Evolutionary conservation across 2,329 filamentous ascomycete genomes (phyloP).

Genomic region (Xylariaceae sp.): DNA sequence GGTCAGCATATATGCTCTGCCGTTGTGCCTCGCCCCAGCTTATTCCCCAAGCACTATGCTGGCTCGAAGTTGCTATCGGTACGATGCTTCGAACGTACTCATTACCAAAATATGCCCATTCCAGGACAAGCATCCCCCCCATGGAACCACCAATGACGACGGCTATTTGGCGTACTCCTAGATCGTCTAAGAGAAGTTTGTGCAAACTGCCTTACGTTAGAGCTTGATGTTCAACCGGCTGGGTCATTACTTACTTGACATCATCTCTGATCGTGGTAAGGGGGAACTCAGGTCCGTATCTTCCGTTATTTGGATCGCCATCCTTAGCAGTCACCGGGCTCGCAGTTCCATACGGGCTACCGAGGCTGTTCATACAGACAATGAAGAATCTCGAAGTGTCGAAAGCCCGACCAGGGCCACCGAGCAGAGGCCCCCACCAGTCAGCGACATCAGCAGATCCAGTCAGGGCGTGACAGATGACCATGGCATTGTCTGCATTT

Average conservation of each 20-base stretch:
- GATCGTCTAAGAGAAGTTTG: conserved; percentile 76
- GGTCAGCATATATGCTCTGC: conserved; percentile 95
- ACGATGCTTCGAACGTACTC: conserved; percentile 81
- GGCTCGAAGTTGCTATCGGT: conserved; percentile 81
- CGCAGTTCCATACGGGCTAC: conserved; percentile 84
- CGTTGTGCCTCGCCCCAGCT: conserved; percentile 89
- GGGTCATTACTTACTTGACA: conserved; percentile 69
- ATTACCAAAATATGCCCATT: conserved; percentile 89
- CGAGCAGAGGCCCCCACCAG: conserved; percentile 86
- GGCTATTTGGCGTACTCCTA: conserved; percentile 78
- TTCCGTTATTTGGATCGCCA: conserved; percentile 71
- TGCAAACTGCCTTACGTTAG: conserved; percentile 61
- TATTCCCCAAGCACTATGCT: conserved; percentile 87
- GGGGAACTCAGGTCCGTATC: conserved; percentile 94
- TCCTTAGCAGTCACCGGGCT: conserved; percentile 88
- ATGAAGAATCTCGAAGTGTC: conserved; percentile 84
- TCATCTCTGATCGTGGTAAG: conserved; percentile 94
- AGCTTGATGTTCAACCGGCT: conserved; percentile 8
- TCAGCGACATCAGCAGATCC: conserved; percentile 83
- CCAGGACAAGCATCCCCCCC: conserved; percentile 87
- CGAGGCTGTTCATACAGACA: conserved; percentile 82
- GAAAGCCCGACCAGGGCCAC: conserved; percentile 76
- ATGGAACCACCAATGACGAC: conserved; percentile 83
- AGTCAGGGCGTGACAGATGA: conserved; percentile 82
- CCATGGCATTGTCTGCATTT: conserved; percentile 67